These are phyloP conservation scores for Aureobasidium sp. DNA, from an alignment of 2,329 filamentous ascomycete genomes.

Conservation along the genomic window DNA sequence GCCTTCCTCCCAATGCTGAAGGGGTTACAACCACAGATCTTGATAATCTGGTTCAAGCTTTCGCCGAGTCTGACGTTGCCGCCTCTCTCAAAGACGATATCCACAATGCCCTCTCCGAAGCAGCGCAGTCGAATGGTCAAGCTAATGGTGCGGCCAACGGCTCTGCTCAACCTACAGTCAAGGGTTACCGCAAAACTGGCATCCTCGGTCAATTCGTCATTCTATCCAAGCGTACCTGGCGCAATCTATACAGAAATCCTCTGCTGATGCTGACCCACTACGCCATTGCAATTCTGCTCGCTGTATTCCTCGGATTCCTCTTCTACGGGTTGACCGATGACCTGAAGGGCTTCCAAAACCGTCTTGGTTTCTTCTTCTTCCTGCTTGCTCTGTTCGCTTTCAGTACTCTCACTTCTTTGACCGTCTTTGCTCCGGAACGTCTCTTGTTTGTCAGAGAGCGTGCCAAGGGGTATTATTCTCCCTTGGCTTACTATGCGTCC, in stretches of 20 bases:
- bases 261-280: conserved; percentile 99
- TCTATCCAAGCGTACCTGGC: conserved; percentile 85
- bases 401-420: conserved; percentile 87
- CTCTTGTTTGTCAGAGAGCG: conserved; percentile 86
- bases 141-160: conserved; percentile 42
- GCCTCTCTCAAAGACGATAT: conserved; percentile 70
- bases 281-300: conserved; percentile 88
- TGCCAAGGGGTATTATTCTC: conserved; percentile 93
- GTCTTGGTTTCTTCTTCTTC: conserved; percentile 96
- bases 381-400: conserved; percentile 92
- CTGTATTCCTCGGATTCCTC: conserved; percentile 86
- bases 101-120: conserved; percentile 54
- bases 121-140: conserved; percentile 46
- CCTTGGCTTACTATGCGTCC: conserved; percentile 84
- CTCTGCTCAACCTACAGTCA: conserved; percentile 47
- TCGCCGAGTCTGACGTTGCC: conserved; percentile 69
- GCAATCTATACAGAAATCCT: conserved; percentile 92
- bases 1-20: conserved; percentile 49
- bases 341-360: conserved; percentile 95
- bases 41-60: conserved; percentile 69
- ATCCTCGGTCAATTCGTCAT: conserved; percentile 78
- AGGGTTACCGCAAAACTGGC: conserved; percentile 73
- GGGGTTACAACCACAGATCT: conserved; percentile 61
- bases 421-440: conserved; percentile 84
- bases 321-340: conserved; percentile 96